A percentile compares a stretch with the other conserved stretches of the same genome.
phyloP scores from a whole-genome alignment of 176 grass and related monocot genomes.

The Avena atlantica region DNA sequence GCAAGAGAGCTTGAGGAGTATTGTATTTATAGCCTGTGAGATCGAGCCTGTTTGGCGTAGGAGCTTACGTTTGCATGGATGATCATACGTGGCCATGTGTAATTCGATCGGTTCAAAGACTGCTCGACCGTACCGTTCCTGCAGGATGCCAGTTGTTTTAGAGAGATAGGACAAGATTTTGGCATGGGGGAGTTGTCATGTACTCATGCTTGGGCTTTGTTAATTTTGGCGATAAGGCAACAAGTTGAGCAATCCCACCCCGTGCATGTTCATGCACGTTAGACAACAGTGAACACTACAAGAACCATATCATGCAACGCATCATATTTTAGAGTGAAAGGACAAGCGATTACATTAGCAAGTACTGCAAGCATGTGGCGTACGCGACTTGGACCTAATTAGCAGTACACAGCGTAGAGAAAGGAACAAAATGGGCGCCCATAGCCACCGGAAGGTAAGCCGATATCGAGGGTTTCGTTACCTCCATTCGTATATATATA shows the following conservation, averaged over 20 bases:
- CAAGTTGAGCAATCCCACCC: background rate
- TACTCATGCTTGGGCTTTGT: background rate
- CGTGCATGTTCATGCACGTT: slow-evolving; percentile 4
- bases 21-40: slow-evolving; percentile 2
- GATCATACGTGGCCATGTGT: background rate
- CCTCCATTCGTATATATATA: background rate
- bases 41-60: background rate
- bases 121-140: background rate
- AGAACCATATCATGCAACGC: background rate
- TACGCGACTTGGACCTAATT: background rate
- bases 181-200: background rate
- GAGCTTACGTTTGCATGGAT: background rate
- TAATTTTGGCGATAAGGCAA: background rate
- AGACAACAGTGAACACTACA: background rate
- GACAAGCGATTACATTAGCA: background rate
- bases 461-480: background rate
- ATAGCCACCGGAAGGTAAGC: background rate
- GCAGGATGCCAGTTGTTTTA: background rate
- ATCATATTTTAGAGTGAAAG: background rate
- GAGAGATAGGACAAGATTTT: background rate
- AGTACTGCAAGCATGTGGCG: background rate
- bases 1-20: background rate
- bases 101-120: background rate
- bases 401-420: background rate
- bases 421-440: background rate